Base-by-base conservation (phyloP, 1,284 basidiomycete genomes). In the Mycosarcoma maydis region DNA sequence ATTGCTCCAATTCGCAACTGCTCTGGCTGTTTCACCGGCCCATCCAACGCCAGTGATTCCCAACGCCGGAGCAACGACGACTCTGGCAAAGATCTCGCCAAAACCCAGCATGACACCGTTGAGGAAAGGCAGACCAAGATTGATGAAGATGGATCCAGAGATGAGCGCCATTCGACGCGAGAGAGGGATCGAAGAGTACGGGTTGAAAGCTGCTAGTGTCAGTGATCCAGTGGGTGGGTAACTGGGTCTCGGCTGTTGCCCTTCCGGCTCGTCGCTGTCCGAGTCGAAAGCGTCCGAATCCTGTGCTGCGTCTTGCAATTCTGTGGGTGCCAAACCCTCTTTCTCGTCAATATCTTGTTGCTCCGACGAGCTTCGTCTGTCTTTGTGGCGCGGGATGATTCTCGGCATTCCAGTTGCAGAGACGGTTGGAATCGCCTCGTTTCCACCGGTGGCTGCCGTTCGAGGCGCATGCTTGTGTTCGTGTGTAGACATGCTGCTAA, bases 31-130 rank as follows among this genome's bases (percentile, higher is more conserved):
- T 34, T 59, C 61, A 2, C 61, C 61, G 6, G 57, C 53, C 61
- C 61, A 71, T 1, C 56, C 57, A 2, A 66, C 53, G 26, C 68
- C 58, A 4, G 60, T 60, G 38, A 76, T 58, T 4, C 78, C 78
- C 7, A 80, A 50, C 22, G 66, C 68, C 5, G 80, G 80, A n/a
- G 78, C 86, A 17, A 96, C 84, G 14, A 92, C 86, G 62, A 93
- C 90, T 82, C 93, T 89, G 17, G 94, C 95, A 78, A 97, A 94
- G 56, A 98, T 93, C 84, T 98, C 95, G 22, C 95, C 95, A 78
- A 98, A 94, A 10, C 95, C 95, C 42, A 98, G 88, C 92, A 98
- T 96, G 75, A 98, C 91, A 24, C 95, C 95, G 79, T 98, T 98
- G 42, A 98, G 87, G 81, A 98, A 98, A 0, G 95, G 95, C 37